Percentiles rank a stretch among this genome's conserved stretches.
These are phyloP conservation scores for Colletotrichum sp. DNA, from an alignment of 2,329 filamentous ascomycete genomes.

Conservation along the genomic window DNA sequence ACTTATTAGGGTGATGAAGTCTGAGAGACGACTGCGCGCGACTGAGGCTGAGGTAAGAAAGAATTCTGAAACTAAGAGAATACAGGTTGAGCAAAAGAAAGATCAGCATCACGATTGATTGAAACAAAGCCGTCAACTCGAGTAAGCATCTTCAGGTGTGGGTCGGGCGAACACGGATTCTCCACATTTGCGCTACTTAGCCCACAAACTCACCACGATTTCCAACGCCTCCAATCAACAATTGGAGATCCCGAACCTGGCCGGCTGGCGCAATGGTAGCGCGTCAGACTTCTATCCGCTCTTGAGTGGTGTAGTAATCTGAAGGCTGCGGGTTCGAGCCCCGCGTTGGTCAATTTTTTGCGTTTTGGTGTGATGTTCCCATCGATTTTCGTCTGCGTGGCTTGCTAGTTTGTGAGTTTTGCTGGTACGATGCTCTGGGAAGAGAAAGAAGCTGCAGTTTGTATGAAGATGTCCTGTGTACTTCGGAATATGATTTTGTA, in stretches of 20 bases:
- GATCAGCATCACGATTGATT: background rate
- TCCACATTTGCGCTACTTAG: background rate
- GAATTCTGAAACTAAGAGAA: no score
- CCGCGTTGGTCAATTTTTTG: conserved; percentile 14
- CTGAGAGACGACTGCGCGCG: background rate
- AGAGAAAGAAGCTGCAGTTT: background rate
- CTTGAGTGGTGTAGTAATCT: background rate
- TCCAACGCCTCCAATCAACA: background rate
- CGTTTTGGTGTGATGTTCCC: background rate
- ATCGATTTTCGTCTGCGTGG: background rate
- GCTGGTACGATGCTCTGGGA: background rate
- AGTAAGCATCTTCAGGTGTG: background rate
- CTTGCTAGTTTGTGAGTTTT: background rate
- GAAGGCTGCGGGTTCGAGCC: conserved; percentile 22
- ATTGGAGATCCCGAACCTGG: background rate
- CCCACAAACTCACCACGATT: fast-evolving
- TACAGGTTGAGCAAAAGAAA: background rate
- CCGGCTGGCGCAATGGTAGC: conserved; percentile 23
- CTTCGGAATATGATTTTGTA: no score
- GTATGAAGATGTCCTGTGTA: no score
- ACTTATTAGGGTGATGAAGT: background rate
- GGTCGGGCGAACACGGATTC: background rate
- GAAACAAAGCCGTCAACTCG: background rate
- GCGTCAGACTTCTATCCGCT: conserved; percentile 18
- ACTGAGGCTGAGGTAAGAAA: no score